These are phyloP conservation scores for Licmophora abbreviata DNA, from an alignment of 108 stramenopile genomes.

Conservation along the genomic window DNA sequence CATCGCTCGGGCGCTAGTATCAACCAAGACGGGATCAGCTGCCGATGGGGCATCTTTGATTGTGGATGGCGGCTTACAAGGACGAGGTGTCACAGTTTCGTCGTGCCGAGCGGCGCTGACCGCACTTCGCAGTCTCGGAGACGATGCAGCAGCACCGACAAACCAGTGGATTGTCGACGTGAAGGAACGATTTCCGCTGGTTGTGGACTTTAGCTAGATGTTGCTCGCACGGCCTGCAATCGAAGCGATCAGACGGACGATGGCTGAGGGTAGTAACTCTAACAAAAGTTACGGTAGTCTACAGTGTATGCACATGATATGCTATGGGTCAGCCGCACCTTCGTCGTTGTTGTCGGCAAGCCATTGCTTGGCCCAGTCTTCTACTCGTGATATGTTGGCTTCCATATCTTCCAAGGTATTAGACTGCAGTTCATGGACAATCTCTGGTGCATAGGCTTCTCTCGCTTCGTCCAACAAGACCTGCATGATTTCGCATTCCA, in stretches of 20 bases:
- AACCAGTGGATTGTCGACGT: slow-evolving; percentile 26
- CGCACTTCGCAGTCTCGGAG: slow-evolving; percentile 27
- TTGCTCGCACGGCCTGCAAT: too few relatives aligned
- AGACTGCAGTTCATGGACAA: slow-evolving; percentile 83
- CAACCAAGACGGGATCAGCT: slow-evolving; percentile 20
- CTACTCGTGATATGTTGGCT: slow-evolving; percentile 52
- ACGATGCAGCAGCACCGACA: slow-evolving; percentile 11
- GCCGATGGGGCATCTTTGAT: slow-evolving; percentile 34
- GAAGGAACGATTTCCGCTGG: slow-evolving; percentile 21
- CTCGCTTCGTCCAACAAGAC: slow-evolving; percentile 86
- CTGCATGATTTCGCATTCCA: slow-evolving; percentile 94
- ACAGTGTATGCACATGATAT: too few relatives aligned
- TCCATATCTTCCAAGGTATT: slow-evolving; percentile 85
- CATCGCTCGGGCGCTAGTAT: slow-evolving; percentile 55
- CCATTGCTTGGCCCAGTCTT: slow-evolving; percentile 74
- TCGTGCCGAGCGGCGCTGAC: slow-evolving; percentile 39
- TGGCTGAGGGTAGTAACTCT: too few relatives aligned
- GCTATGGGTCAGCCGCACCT: not conserved
- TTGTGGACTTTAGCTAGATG: too few relatives aligned
- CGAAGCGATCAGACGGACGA: too few relatives aligned
- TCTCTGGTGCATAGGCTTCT: slow-evolving; percentile 77
- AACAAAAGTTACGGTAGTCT: too few relatives aligned
- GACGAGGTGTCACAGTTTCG: slow-evolving; percentile 34
- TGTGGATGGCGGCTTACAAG: slow-evolving; percentile 42
- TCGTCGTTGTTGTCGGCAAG: slow-evolving; percentile 44